Evolutionary conservation across 139 green algal genomes (phyloP).

Genomic region (Zygnema circumcarinatum): DNA sequence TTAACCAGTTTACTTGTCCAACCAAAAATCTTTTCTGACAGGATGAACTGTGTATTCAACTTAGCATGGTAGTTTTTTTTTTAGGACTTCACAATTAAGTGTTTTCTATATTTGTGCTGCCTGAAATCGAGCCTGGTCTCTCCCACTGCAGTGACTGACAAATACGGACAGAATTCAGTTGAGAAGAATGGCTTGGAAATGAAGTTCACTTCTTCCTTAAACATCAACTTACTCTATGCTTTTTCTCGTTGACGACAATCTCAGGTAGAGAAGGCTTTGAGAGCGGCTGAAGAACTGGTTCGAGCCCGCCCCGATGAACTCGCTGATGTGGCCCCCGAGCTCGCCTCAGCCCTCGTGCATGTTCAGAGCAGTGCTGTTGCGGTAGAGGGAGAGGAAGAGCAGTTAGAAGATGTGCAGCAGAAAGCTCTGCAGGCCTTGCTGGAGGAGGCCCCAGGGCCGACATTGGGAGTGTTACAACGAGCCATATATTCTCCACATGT

Average conservation of each 20-base stretch:
- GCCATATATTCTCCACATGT: constrained; percentile 79
- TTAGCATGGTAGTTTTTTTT: too few species aligned
- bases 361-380: constrained; percentile 69
- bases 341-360: constrained; percentile 75
- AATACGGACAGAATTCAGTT: too few species aligned
- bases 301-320: constrained; percentile 79
- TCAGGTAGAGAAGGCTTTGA: constrained; percentile 28
- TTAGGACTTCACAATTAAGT: too few species aligned
- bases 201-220: too few species aligned
- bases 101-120: too few species aligned
- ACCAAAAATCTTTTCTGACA: too few species aligned
- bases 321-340: constrained; percentile 66
- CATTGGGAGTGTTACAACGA: constrained; percentile 64
- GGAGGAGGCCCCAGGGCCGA: constrained; percentile 58
- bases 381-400: constrained; percentile 60
- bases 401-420: constrained; percentile 32
- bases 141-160: too few species aligned
- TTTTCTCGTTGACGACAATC: background rate
- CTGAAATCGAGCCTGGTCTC: too few species aligned
- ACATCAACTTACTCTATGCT: too few species aligned
- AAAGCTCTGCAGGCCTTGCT: constrained; percentile 68
- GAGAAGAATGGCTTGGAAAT: too few species aligned
- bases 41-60: too few species aligned
- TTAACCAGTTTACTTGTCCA: too few species aligned
- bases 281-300: constrained; percentile 65